A percentile compares a stretch with the other conserved stretches of the same genome.
phyloP scores from a whole-genome alignment of 2,329 filamentous ascomycete species.

The Metarhizium humberi region DNA sequence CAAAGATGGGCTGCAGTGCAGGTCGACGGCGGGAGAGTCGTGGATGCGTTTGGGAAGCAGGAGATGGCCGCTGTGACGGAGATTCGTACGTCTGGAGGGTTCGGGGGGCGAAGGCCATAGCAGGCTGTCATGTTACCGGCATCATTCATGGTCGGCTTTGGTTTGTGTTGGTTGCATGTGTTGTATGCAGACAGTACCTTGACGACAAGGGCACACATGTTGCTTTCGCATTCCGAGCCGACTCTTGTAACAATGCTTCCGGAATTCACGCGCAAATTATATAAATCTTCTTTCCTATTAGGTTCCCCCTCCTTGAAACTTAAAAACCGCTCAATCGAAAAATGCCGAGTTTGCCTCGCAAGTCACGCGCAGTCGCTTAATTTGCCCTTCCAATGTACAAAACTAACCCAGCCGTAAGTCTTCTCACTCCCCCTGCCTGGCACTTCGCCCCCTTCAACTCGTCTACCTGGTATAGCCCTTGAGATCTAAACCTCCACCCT shows the following conservation, averaged over 20 bases:
- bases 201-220: background rate
- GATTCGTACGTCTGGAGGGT: constrained; percentile 6
- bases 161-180: too few species aligned
- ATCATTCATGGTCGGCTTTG: background rate
- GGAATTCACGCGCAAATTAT: background rate
- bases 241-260: background rate
- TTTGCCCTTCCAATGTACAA: constrained; percentile 4
- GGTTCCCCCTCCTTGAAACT: background rate
- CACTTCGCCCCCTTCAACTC: background rate
- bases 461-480: background rate
- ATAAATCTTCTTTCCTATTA: background rate
- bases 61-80: background rate
- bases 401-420: background rate
- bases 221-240: background rate
- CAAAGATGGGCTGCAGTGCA: constrained; percentile 45
- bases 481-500: background rate
- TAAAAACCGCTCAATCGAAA: constrained; percentile 1
- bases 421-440: background rate
- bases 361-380: constrained; percentile 6
- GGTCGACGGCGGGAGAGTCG: constrained; percentile 27
- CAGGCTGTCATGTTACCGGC: too few species aligned
- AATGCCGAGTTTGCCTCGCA: constrained; percentile 4
- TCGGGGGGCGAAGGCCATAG: constrained; percentile 7
- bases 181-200: too few species aligned
- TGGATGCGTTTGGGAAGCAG: constrained; percentile 25